Evolutionary conservation across 2,329 filamentous ascomycete genomes (phyloP), one percentile per base, ranked within the genome.

Genomic region (Penicillium sp.): DNA sequence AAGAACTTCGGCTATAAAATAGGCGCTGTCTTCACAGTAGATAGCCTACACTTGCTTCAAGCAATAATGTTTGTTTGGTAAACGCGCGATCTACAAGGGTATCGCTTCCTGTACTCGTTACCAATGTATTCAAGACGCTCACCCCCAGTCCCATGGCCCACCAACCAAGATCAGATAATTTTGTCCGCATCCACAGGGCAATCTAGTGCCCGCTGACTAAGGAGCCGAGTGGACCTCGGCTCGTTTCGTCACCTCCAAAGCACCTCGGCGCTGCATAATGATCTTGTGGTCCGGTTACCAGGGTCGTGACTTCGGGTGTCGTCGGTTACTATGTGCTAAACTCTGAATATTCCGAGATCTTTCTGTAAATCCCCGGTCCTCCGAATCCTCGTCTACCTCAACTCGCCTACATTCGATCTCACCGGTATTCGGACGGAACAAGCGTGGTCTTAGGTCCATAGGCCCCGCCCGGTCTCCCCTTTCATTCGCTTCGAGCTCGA

Each of bases 211-310:
- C 5, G 37, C 39, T 41, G 39, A 41, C 39, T 41, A 41, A 41
- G 39, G 39, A 58, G 55, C 54, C 49, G 55, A 56, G 55, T 67
- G 68, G 63, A 73, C 70, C 71, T 73, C 70, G 71, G 71, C 61
- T 69, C 61, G 50, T 69, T 66, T 68, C 62, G 58, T 66, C 66
- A 68, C 68, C 62, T 61, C 65, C 50, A 22, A 52, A 59, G 58
- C 69, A 66, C 70, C 71, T 70, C 73, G 71, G 71, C 70, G 65
- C 61, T 56, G 26, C n/a, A 21, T 14, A 31, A 16, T 43, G 39
- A 45, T 35, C 41, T 54, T 43, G 53, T 53, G 55, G 54, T 46
- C 57, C 10, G 60, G 52, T 45, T 35, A 49, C 51, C 54, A 60
- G 57, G 53, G 59, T 59, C 56, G 43, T 57, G 56, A 51, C 31